Evolutionary conservation across 345 rosid species (phyloP).

Genomic region (Pseudoturritis turrita): DNA sequence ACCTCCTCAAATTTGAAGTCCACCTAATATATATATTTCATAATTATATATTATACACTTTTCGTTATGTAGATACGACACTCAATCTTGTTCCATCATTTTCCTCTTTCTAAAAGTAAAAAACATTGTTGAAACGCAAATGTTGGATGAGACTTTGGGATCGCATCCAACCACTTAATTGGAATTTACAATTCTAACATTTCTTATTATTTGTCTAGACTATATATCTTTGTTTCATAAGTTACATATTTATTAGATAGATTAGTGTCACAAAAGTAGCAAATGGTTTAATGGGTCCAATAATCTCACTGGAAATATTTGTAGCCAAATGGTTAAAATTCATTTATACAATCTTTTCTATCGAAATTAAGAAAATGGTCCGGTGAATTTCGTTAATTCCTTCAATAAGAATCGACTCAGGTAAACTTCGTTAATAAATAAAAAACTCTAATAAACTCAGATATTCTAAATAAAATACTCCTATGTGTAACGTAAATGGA

Average conservation of each 20-base stretch:
- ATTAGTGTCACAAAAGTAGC: background rate
- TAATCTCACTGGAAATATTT: too few relatives aligned
- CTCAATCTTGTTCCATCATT: conserved; percentile 18
- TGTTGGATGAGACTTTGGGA: conserved; percentile 17
- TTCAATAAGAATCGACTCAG: too few relatives aligned
- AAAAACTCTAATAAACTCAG: too few relatives aligned
- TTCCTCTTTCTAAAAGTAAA: background rate
- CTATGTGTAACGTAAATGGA: background rate
- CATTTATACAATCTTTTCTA: too few relatives aligned
- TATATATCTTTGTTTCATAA: background rate
- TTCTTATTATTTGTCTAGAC: background rate
- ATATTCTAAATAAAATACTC: too few relatives aligned
- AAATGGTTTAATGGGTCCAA: too few relatives aligned
- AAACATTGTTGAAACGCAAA: conserved; percentile 22
- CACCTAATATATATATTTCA: background rate
- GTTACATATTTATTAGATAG: too few relatives aligned
- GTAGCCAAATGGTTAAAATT: too few relatives aligned
- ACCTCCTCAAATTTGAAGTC: conserved; percentile 12
- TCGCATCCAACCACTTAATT: background rate
- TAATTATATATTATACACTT: conserved; percentile 1
- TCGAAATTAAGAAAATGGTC: too few relatives aligned
- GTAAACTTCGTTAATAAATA: too few relatives aligned
- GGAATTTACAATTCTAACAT: background rate
- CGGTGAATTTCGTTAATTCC: too few relatives aligned
- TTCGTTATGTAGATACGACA: conserved; percentile 22